A percentile compares a stretch with the other conserved stretches of the same genome.
Conservation (phyloP, 2,329 filamentous ascomycete genomes). For the Verticillium nonalfalfae region DNA sequence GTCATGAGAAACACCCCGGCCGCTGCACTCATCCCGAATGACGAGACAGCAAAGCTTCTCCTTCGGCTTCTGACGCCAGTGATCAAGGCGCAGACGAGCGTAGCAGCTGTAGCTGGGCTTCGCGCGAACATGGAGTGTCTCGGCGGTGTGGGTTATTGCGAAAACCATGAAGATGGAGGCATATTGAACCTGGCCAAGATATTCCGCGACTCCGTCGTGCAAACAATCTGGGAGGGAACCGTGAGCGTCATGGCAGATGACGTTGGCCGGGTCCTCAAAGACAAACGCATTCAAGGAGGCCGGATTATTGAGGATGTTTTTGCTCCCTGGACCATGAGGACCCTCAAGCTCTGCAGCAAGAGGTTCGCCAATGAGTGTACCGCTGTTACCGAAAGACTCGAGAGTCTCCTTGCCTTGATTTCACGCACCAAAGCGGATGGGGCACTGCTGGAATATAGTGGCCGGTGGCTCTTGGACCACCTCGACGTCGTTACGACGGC, state of each 20-base stretch:
- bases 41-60: slow-evolving; percentile 30
- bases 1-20: background rate
- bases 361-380: background rate
- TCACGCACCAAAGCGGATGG: background rate
- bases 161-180: slow-evolving; percentile 55
- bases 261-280: slow-evolving; percentile 32
- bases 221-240: slow-evolving; percentile 67
- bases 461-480: background rate
- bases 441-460: slow-evolving; percentile 1
- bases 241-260: slow-evolving; percentile 61
- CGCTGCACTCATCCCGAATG: slow-evolving; percentile 22
- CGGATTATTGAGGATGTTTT: background rate
- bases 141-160: slow-evolving; percentile 60
- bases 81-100: slow-evolving; percentile 52
- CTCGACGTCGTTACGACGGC: background rate
- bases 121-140: slow-evolving; percentile 57
- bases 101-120: slow-evolving; percentile 39
- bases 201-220: slow-evolving; percentile 57
- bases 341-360: background rate
- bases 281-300: background rate
- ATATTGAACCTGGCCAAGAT: slow-evolving; percentile 57
- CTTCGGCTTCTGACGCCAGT: slow-evolving; percentile 54
- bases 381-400: background rate
- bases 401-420: background rate
- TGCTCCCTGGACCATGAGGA: background rate